Evolutionary conservation across 2,329 filamentous ascomycete genomes (phyloP), one percentile per base, ranked within the genome.

Genomic region (Aspergillus alliaceus): DNA sequence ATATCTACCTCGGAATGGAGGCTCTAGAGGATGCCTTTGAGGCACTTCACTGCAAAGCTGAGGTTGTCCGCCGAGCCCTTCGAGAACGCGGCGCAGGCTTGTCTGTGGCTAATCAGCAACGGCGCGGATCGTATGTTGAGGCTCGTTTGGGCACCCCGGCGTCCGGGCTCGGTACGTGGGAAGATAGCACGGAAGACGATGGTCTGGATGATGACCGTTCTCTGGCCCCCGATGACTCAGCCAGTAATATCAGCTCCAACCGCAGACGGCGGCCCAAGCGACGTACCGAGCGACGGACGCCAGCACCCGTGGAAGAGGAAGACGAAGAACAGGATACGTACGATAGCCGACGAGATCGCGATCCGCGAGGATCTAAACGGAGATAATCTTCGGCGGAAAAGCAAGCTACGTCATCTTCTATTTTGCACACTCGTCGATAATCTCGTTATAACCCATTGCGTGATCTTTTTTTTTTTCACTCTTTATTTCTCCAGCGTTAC

Each of bases 1-100:
- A 96, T 69, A 96, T 98, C 57, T 97, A 93, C 75, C 83, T 86
- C 32, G 91, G 93, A 60, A 98, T 98, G 93, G 93, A 98, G 76
- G 87, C 87, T 0, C 83, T 98, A 24, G 93, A 98, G 74, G 91
- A 97, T 69, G 92, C 93, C 0, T 97, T 98, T 66, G 93, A 98
- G 77, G 86, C 86, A 27, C 81, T 98, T n/a, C 93, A 98, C 71
- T 84, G 86, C 64, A 89, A 88, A 68, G 93, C 93, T 2, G 92
- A 97, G 76, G 75, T 82, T 18, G 90, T 97, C 15, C 87, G 93
- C 5, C 87, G 85, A 22, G 85, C 88, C 1, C 81, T 98, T 5
- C 88, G 93, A 6, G 90, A 95, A 70, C 89, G 93, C 39, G 87
- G 88, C 14, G 91, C 91, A 0, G 93, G 91, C 1, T 79, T 98